Evolutionary conservation across 2,329 filamentous ascomycete genomes (phyloP).

Genomic region (Pseudovirgaria hyperparasitica): DNA sequence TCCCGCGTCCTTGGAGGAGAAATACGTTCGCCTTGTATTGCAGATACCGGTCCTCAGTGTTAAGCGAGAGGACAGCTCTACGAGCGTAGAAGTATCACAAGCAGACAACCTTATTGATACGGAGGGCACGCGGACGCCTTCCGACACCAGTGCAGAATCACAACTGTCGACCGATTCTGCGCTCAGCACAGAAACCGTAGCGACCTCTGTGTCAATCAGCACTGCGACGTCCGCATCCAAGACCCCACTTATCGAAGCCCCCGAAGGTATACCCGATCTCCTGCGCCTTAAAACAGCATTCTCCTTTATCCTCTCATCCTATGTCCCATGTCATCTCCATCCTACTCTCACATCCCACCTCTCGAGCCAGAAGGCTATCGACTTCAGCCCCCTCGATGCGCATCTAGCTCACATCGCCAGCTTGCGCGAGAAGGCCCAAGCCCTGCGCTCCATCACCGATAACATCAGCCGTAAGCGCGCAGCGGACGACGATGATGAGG

Average conservation of each 20-base stretch:
- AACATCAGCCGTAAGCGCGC: conserved; percentile 55
- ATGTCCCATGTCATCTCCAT: conserved; percentile 36
- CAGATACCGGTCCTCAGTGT: conserved; percentile 64
- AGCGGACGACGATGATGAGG: conserved; percentile 51
- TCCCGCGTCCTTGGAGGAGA: conserved; percentile 72
- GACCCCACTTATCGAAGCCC: conserved; percentile 13
- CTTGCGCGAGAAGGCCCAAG: conserved; percentile 58
- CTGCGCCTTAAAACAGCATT: conserved; percentile 54
- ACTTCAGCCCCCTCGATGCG: conserved; percentile 59
- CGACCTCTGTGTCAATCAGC: conserved; percentile 5
- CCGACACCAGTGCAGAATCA: conserved; percentile 24
- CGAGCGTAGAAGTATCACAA: conserved; percentile 15
- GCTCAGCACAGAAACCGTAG: conserved; percentile 9
- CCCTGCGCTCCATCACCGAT: conserved; percentile 54
- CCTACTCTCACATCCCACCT: conserved; percentile 27
- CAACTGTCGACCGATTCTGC: conserved; percentile 6
- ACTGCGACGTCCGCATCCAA: conserved; percentile 8
- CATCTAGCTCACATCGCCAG: conserved; percentile 56
- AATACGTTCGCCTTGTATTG: conserved; percentile 63
- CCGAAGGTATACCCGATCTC: conserved; percentile 39
- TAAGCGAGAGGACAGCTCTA: conserved; percentile 41
- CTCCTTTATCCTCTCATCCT: conserved; percentile 50
- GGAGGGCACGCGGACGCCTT: conserved; percentile 15
- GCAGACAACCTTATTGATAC: conserved; percentile 8
- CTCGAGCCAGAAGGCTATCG: conserved; percentile 28